Evolutionary conservation across 2,329 filamentous ascomycete species (phyloP).

Genomic region (Ophiostoma piceae): DNA sequence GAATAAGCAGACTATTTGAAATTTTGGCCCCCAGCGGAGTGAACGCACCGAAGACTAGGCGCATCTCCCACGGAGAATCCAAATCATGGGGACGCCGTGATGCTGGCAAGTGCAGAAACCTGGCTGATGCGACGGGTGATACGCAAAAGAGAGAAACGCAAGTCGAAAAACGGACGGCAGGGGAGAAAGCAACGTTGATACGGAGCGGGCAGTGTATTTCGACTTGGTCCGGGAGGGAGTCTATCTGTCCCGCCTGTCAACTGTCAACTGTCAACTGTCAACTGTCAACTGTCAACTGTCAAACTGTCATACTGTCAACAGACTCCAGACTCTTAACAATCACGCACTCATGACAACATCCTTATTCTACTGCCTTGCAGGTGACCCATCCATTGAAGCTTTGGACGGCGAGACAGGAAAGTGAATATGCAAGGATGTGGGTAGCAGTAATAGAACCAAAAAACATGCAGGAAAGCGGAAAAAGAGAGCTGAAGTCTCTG

Average conservation of each 20-base stretch:
- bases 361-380: background rate
- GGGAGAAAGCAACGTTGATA: background rate
- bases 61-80: background rate
- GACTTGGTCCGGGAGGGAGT: background rate
- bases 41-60: background rate
- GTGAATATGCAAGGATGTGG: constrained; percentile 4
- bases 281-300: background rate
- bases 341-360: background rate
- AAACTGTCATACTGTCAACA: background rate
- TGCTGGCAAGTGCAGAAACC: background rate
- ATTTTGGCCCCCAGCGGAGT: background rate
- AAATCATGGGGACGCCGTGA: background rate
- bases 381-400: background rate
- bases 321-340: background rate
- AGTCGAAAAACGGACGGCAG: background rate
- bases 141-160: background rate
- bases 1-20: background rate
- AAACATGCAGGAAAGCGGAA: background rate
- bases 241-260: background rate
- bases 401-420: background rate
- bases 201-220: background rate
- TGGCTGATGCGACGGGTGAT: background rate
- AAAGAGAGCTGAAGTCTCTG: background rate
- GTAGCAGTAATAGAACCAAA: background rate
- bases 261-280: background rate